A percentile compares a stretch with the other conserved stretches of the same genome.
Conservation (phyloP, 192 early-diverging fungal genomes). For the Mortierella claussenii region DNA sequence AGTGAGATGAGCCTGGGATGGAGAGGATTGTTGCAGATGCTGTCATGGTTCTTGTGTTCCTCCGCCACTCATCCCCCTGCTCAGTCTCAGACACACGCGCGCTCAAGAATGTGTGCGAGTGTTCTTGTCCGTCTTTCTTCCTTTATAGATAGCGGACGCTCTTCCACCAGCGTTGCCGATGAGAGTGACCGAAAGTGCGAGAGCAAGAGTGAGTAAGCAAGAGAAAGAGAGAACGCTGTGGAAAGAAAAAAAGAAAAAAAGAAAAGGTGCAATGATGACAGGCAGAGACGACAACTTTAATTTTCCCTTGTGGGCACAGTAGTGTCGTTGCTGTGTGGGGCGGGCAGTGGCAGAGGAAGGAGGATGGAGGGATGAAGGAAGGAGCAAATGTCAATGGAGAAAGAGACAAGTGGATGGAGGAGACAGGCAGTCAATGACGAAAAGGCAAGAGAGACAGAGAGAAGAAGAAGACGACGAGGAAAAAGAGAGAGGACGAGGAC, state of each 20-base stretch:
- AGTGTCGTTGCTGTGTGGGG: not conserved
- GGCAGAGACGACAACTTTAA: not conserved
- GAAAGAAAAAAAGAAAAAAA: conserved; percentile 1
- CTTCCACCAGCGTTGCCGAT: not conserved
- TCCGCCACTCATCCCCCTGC: not conserved
- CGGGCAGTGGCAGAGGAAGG: conserved; percentile 7
- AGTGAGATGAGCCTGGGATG: not conserved
- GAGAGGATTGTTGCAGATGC: not conserved
- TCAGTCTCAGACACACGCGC: not conserved
- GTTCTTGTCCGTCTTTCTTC: not conserved
- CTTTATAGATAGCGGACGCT: too few relatives aligned
- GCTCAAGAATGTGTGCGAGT: not conserved
- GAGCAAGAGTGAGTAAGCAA: not conserved
- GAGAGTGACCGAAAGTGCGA: not conserved
- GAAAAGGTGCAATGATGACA: too few relatives aligned
- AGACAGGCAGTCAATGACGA: too few relatives aligned
- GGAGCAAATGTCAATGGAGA: too few relatives aligned
- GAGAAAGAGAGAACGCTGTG: not conserved
- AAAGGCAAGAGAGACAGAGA: too few relatives aligned
- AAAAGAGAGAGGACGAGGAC: too few relatives aligned
- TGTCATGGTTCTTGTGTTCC: not conserved
- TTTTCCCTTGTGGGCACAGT: not conserved
- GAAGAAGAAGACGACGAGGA: too few relatives aligned
- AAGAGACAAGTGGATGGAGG: too few relatives aligned
- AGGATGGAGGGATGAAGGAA: too few relatives aligned